Base-by-base conservation (phyloP, 1,139 yeast species). In the Casaregolazyma lundiana region DNA sequence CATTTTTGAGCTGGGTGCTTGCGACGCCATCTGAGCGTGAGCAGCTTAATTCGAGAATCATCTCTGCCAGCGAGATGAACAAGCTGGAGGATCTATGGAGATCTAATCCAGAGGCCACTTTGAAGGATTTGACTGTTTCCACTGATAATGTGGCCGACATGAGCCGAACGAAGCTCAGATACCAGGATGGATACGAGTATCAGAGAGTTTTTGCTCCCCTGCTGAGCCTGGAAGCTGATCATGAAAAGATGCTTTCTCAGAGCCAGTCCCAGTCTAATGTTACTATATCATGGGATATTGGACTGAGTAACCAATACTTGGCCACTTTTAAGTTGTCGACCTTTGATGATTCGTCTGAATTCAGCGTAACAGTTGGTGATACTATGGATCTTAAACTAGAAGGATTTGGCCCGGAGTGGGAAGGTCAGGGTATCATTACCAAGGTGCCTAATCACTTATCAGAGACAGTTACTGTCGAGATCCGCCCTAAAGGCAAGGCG, bases 121-220 rank as follows among this genome's bases (percentile, higher is more conserved):
- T 87, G 16, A 43, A 49, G 8, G 72, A 68, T 41, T 50, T 75
- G 39, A 49, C 73, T 18, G 70, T 71, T 45, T 68, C 70, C 0
- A 76, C 72, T n/a, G 78, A 74, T 35, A 77, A 72, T 36, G 81
- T 75, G 46, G 81, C 78, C 49, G 82, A 81, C 43, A 71, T 83
- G 2, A 74, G 77, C 37, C 95, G 95, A 0, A 80, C 85, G 37
- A 70, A 84, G 47, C 74, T 87, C 75, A 73, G 92, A 51, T 90
- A 87, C 62, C 77, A 75, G 47, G 96, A 88, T 65, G 96, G 90
- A 0, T 84, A 76, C 62, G 90, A 88, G 60, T 89, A 90, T 64
- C 96, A 89, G 65, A 71, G 88, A 49, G 77, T 88, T 2, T 89
- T 84, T 65, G 94, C 87, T 6, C 97, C 97, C 0, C 70, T 90